phyloP scores from a whole-genome alignment of 352 stramenopile genomes.

The Pythium utonaiense region DNA sequence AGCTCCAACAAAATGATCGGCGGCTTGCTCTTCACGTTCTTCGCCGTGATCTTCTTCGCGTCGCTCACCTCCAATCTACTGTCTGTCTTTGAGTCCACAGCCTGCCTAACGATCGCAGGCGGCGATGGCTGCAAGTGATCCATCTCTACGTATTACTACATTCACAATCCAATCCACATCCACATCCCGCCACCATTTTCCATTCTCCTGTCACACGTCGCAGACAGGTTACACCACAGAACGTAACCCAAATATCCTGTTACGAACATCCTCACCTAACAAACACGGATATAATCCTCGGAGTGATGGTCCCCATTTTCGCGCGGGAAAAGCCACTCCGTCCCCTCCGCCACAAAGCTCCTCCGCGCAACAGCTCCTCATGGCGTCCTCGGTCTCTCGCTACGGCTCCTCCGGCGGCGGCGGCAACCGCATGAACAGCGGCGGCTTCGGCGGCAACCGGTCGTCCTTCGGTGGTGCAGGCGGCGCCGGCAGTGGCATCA shows the following conservation, averaged over 20 bases:
- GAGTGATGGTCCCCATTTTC: conserved; percentile 19
- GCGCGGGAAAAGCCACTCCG: not conserved
- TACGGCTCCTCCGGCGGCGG: conserved; percentile 13
- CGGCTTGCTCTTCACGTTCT: conserved; percentile 33
- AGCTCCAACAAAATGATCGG: conserved; percentile 37
- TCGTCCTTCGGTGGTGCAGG: conserved; percentile 6
- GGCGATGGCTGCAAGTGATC: conserved; percentile 39
- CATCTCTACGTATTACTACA: no score
- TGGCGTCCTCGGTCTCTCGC: conserved; percentile 17
- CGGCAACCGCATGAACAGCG: conserved; percentile 7
- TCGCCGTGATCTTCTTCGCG: conserved; percentile 39
- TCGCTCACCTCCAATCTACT: conserved; percentile 58
- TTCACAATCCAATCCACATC: not conserved
- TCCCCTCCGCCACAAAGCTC: not conserved
- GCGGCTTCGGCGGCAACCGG: conserved; percentile 11
- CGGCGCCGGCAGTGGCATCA: not conserved
- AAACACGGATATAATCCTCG: not conserved
- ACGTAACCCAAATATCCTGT: not conserved
- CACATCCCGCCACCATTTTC: not conserved
- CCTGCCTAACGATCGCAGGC: conserved; percentile 58
- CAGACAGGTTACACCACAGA: no score
- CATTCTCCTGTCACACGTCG: not conserved
- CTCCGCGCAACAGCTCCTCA: conserved; percentile 4
- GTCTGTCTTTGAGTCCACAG: conserved; percentile 48
- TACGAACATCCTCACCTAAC: not conserved